These are phyloP conservation scores for Leucocoprinus birnbaumii DNA, from an alignment of 768 basidiomycete species.

Conservation along the genomic window DNA sequence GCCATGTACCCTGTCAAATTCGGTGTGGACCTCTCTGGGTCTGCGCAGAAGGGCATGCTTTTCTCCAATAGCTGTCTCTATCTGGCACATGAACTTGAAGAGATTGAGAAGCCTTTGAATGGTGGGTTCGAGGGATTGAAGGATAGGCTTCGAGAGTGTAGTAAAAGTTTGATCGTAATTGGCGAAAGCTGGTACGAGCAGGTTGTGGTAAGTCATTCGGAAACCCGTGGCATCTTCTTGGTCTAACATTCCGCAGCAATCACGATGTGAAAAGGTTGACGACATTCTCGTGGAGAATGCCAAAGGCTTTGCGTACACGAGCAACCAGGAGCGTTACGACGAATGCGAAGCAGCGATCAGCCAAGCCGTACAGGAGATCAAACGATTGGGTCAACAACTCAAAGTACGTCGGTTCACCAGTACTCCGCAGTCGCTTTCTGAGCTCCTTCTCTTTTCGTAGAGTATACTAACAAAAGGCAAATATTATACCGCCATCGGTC, in stretches of 20 bases:
- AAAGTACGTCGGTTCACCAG: conserved; percentile 50
- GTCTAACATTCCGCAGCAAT: conserved; percentile 35
- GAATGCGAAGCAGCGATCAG: conserved; percentile 71
- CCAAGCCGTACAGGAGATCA: conserved; percentile 60
- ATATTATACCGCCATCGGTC: conserved; percentile 71
- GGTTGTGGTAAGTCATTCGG: conserved; percentile 50
- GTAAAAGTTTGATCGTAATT: conserved; percentile 46
- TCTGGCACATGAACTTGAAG: conserved; percentile 51
- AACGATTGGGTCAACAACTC: conserved; percentile 59
- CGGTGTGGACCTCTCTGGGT: conserved; percentile 36
- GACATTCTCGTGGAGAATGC: conserved; percentile 48
- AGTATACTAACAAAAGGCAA: conserved; percentile 65
- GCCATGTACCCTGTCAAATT: conserved; percentile 74
- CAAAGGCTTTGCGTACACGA: conserved; percentile 65
- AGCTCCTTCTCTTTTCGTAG: conserved; percentile 32
- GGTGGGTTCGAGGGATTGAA: conserved; percentile 23
- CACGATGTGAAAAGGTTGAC: conserved; percentile 41
- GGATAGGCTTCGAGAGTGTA: conserved; percentile 51
- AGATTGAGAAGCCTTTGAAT: conserved; percentile 24
- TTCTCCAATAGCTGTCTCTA: conserved; percentile 83
- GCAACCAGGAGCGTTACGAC: conserved; percentile 72
- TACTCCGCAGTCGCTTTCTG: too few species aligned
- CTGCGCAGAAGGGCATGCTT: conserved; percentile 59
- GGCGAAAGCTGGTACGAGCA: conserved; percentile 72
- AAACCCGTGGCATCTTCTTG: background rate